Evolutionary conservation across 805 yeast genomes (phyloP).

Genomic region (Tetrapisispora iriomotensis): DNA sequence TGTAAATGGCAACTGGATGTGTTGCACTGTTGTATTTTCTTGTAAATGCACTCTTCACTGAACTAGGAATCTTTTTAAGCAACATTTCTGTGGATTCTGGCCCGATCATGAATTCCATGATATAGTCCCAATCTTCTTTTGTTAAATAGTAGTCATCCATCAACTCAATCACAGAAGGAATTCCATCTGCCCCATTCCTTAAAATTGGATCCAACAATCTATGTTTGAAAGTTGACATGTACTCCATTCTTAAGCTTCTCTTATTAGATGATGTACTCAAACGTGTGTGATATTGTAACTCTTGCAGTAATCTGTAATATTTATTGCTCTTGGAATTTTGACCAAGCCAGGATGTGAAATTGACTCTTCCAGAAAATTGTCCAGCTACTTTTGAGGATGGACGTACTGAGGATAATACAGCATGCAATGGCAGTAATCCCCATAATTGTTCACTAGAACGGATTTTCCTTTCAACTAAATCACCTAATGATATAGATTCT

Average conservation of each 20-base stretch:
- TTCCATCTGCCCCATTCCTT: constrained; percentile 48
- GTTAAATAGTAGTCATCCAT: constrained; percentile 84
- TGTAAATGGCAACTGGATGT: constrained; percentile 82
- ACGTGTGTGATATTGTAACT: constrained; percentile 79
- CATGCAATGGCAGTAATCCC: constrained; percentile 89
- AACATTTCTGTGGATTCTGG: constrained; percentile 35
- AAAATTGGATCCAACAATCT: constrained; percentile 52
- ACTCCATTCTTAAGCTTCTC: constrained; percentile 63
- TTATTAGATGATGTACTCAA: constrained; percentile 70
- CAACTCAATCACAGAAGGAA: constrained; percentile 51
- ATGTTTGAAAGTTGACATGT: constrained; percentile 54
- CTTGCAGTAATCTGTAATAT: constrained; percentile 69
- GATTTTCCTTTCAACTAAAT: constrained; percentile 68
- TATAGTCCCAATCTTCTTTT: constrained; percentile 83
- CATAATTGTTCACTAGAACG: constrained; percentile 90
- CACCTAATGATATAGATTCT: constrained; percentile 76
- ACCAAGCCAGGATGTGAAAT: constrained; percentile 82
- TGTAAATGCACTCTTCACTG: constrained; percentile 80
- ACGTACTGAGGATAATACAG: constrained; percentile 69
- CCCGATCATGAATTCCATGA: constrained; percentile 79
- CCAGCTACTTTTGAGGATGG: constrained; percentile 77
- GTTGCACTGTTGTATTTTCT: constrained; percentile 62
- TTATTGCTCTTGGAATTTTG: constrained; percentile 80
- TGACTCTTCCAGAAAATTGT: constrained; percentile 52
- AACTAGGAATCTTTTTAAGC: constrained; percentile 57